Evolutionary conservation across 2,329 filamentous ascomycete genomes (phyloP).

Genomic region (Knufia fluminis): DNA sequence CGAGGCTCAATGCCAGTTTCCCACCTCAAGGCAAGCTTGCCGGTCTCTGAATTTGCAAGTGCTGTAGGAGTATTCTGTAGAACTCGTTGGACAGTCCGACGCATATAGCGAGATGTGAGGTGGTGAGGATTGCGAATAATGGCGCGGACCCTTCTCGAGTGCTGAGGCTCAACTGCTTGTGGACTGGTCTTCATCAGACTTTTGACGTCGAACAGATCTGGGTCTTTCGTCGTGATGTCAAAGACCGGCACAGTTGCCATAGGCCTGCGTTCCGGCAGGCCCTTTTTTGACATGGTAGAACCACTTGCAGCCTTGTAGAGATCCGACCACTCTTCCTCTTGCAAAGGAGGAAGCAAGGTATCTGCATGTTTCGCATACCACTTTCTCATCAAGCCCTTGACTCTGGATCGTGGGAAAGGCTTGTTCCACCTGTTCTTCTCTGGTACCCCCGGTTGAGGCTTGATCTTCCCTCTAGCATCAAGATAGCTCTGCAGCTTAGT

Average conservation of each 20-base stretch:
- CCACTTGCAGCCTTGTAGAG: conserved; percentile 27
- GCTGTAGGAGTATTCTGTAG: conserved; percentile 16
- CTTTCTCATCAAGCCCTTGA: conserved; percentile 28
- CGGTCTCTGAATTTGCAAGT: neutral
- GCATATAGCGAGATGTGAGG: conserved; percentile 33
- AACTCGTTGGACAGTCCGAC: conserved; percentile 18
- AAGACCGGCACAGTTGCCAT: conserved; percentile 1
- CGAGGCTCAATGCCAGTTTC: conserved; percentile 1
- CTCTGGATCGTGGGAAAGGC: conserved; percentile 25
- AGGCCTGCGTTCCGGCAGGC: conserved; percentile 21
- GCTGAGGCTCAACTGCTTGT: conserved; percentile 30
- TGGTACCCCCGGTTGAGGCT: conserved; percentile 26
- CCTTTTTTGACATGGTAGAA: conserved; percentile 24
- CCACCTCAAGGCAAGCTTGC: neutral
- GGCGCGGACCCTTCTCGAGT: conserved; percentile 28
- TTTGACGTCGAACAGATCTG: conserved; percentile 2
- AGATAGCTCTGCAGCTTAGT: conserved; percentile 24
- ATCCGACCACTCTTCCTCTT: conserved; percentile 28
- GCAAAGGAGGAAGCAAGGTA: conserved; percentile 32
- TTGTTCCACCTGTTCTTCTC: conserved; percentile 30
- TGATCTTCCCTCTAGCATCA: conserved; percentile 23
- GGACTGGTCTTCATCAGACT: conserved; percentile 23
- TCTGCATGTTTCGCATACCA: conserved; percentile 30
- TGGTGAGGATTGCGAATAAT: conserved; percentile 31
- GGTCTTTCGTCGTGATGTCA: conserved; percentile 16